Base-by-base conservation (phyloP, 306 rosid genomes). In the Carpinus viminea region DNA sequence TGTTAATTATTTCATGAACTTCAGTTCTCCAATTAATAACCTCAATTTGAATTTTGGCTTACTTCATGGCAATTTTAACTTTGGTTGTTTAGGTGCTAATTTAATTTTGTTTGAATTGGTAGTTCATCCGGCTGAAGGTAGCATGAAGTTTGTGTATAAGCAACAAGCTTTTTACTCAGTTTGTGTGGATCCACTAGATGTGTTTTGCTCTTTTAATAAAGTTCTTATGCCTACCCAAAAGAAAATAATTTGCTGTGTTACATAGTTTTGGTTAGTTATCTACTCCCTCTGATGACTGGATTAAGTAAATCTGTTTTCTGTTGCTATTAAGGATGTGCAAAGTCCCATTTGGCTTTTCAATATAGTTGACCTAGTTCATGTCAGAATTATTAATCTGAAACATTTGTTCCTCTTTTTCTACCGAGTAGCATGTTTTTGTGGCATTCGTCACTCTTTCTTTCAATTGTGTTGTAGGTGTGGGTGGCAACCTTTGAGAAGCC, bases 401-500 rank as follows among this genome's bases (percentile, higher is more conserved):
- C 7, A 17, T 8, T 74, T 65, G 31, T 68, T 28, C 47, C 52
- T 50, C 18, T 26, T 80, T 38, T 20, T 68, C 47, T 70, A 45
- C 31, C 13, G 9, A 34, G 28, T 74, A 78, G 73, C 62, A 20
- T 70, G 82, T 73, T 21, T 50, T 61, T n/a, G 24, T 79, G 75
- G 55, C 26, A 62, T 72, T 0, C 28, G 56, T 54, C 50, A 59
- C 45, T 76, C 61, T 41, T 21, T 79, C 75, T 68, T 60, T 46
- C 2, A 24, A 60, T 68, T 57, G n/a, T 7, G 34, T 60, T 81
- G 81, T 60, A 94, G 97, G 87, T 78, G 43, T 94, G 96, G 93
- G 97, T 94, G 82, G 97, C 93, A 56, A 86, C 90, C 50, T 94
- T 92, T 74, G 97, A 94, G 88, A 94, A 94, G 80, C 97, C 98